phyloP scores from a whole-genome alignment of 768 basidiomycete species.

The Tricholomella constricta region DNA sequence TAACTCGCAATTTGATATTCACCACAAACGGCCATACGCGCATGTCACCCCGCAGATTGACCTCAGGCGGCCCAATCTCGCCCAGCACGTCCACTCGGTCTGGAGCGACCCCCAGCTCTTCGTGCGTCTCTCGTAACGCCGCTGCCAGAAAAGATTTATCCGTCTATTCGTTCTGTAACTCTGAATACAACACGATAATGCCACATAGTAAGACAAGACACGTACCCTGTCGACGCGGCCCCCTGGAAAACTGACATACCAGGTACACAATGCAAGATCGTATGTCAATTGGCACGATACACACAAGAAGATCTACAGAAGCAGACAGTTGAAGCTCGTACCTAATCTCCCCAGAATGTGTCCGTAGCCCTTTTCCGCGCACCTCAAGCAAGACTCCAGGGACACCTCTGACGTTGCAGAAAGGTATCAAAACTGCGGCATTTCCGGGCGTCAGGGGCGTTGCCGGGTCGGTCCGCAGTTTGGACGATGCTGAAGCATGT shows the following conservation, averaged over 20 bases:
- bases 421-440: constrained; percentile 75
- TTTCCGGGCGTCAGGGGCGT: constrained; percentile 26
- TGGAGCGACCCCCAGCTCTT: constrained; percentile 70
- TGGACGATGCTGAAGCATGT: constrained; percentile 7
- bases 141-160: constrained; percentile 60
- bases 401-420: constrained; percentile 69
- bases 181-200: constrained; percentile 4
- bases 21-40: constrained; percentile 80
- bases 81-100: constrained; percentile 67
- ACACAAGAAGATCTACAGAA: background rate
- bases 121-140: constrained; percentile 72
- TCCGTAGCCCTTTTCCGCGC: constrained; percentile 60
- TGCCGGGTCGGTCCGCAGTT: constrained; percentile 4
- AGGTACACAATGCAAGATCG: background rate
- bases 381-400: constrained; percentile 77
- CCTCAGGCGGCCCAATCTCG: constrained; percentile 60
- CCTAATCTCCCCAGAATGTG: constrained; percentile 86
- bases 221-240: constrained; percentile 66
- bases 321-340: constrained; percentile 27
- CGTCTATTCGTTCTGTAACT: constrained; percentile 21
- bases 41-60: constrained; percentile 56
- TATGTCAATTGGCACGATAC: background rate
- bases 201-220: constrained; percentile 7
- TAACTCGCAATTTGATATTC: constrained; percentile 29
- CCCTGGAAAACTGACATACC: constrained; percentile 66